These are phyloP conservation scores for Globisporangium spiculum DNA, from an alignment of 352 stramenopile species.

Conservation along the genomic window DNA sequence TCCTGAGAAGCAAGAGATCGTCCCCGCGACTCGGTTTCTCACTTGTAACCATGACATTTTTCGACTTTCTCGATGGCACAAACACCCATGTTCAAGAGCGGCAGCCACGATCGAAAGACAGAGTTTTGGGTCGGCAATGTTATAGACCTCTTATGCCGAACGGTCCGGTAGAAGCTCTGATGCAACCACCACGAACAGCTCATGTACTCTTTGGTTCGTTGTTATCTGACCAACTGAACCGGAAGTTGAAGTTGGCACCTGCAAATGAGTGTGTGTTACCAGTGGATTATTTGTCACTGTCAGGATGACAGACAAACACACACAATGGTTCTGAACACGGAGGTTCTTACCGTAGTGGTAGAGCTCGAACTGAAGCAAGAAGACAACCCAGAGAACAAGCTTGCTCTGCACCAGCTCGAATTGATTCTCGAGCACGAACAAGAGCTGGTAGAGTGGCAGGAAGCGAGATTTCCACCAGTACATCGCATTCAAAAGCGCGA, in stretches of 20 bases:
- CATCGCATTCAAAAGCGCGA: not conserved
- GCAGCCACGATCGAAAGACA: not conserved
- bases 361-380: conserved; percentile 4
- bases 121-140: not conserved
- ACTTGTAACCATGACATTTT: not conserved
- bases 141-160: too few species aligned
- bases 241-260: not conserved
- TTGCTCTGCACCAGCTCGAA: conserved; percentile 11
- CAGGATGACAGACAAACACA: too few species aligned
- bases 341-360: not conserved
- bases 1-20: not conserved
- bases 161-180: too few species aligned
- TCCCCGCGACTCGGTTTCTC: not conserved
- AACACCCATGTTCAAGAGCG: not conserved
- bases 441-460: conserved; percentile 8
- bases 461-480: conserved; percentile 4
- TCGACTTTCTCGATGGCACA: not conserved
- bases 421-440: conserved; percentile 10
- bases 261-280: not conserved
- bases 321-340: not conserved
- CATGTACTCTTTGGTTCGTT: not conserved
- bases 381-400: conserved; percentile 5
- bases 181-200: too few species aligned
- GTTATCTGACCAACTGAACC: not conserved
- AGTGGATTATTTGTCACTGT: not conserved